Conservation (phyloP, 2,329 filamentous ascomycete species). For the Fusarium sp. region DNA sequence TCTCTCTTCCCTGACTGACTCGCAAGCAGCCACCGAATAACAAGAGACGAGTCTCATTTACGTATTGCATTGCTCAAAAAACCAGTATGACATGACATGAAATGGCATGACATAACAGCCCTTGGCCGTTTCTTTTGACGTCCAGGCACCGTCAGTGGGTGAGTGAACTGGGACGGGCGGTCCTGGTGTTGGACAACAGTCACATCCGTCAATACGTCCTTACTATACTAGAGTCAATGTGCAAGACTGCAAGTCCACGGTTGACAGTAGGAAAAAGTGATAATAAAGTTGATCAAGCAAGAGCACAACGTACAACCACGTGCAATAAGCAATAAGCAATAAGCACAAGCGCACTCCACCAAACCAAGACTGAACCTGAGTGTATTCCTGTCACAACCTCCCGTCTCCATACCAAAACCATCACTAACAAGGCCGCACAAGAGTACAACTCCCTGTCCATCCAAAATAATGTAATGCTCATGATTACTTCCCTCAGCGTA, state of each 20-base stretch:
- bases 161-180: neutral
- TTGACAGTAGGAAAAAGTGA: conserved; percentile 1
- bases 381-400: conserved; percentile 8
- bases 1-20: neutral
- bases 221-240: neutral
- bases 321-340: conserved; percentile 12
- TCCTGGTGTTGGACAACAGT: neutral
- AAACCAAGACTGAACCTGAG: conserved; percentile 9
- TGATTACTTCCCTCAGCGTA: conserved; percentile 11
- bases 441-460: neutral
- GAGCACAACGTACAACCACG: conserved; percentile 24
- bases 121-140: too few species aligned
- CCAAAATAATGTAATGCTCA: neutral
- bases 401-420: conserved; percentile 12
- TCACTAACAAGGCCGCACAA: neutral
- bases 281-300: conserved; percentile 2
- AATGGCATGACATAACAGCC: neutral
- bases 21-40: conserved; percentile 10
- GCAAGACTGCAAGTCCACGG: conserved; percentile 3
- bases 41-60: conserved; percentile 14
- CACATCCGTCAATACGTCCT: neutral
- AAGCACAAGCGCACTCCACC: conserved; percentile 15
- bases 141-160: neutral
- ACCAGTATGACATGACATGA: neutral
- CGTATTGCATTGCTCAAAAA: neutral